These are phyloP conservation scores for Populus nigra DNA, from an alignment of 345 rosid genomes.

Conservation along the genomic window DNA sequence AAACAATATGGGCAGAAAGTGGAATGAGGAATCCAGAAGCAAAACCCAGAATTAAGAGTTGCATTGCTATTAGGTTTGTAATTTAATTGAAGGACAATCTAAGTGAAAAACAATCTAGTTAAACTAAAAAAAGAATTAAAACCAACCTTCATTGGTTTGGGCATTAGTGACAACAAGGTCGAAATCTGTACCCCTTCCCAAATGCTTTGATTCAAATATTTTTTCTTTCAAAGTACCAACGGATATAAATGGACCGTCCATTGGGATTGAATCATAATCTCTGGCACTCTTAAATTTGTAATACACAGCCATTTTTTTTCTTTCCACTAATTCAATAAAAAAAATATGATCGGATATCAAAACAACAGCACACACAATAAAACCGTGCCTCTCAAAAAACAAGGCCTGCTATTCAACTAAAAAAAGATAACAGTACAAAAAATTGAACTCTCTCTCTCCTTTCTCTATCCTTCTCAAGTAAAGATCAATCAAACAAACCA, in stretches of 20 bases:
- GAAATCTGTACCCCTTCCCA: conserved; percentile 97
- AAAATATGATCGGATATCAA: not conserved
- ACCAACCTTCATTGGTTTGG: conserved; percentile 99
- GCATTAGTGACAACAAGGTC: conserved; percentile 97
- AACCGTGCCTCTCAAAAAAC: conserved; percentile 11
- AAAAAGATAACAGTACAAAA: conserved; percentile 5
- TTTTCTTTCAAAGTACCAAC: conserved; percentile 98
- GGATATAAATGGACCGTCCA: conserved; percentile 98
- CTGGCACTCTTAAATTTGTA: conserved; percentile 99
- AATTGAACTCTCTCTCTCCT: conserved; percentile 11
- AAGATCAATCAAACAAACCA: conserved; percentile 20
- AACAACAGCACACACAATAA: conserved; percentile 3
- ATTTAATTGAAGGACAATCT: not conserved
- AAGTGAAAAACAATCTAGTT: not conserved
- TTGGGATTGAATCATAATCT: conserved; percentile 83
- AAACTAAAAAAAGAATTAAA: conserved; percentile 17
- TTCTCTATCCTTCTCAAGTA: conserved; percentile 16
- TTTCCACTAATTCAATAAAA: not conserved
- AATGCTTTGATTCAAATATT: conserved; percentile 96
- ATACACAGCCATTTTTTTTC: conserved; percentile 76
- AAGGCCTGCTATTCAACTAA: conserved; percentile 28
- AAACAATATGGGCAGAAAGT: not conserved
- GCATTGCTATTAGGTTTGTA: not conserved
- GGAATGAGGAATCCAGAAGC: conserved; percentile 1
- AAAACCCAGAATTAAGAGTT: conserved; percentile 5